phyloP scores from a whole-genome alignment of 2,329 filamentous ascomycete genomes.

The Aureobasidium sp. region DNA sequence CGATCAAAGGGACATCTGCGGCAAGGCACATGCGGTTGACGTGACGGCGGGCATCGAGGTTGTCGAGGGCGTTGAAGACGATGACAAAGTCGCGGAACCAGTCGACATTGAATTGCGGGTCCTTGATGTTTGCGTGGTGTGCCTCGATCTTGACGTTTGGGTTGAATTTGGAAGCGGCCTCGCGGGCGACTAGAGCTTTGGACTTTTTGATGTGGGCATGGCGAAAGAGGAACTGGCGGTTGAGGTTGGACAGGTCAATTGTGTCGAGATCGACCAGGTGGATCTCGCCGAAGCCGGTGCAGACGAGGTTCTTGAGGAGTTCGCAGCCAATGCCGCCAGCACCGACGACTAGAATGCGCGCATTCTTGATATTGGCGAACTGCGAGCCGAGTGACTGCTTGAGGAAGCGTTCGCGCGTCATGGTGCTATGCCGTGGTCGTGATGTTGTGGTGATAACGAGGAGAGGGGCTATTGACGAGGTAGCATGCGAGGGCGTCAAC shows the following conservation, averaged over 20 bases:
- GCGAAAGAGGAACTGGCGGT: conserved; percentile 93
- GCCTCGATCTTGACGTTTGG: conserved; percentile 78
- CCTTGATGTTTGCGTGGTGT: conserved; percentile 93
- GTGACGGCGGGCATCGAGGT: conserved; percentile 84
- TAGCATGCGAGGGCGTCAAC: neutral
- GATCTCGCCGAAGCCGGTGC: conserved; percentile 85
- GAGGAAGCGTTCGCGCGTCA: conserved; percentile 40
- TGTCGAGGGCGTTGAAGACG: conserved; percentile 96
- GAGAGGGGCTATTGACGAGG: neutral
- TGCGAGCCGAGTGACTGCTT: conserved; percentile 64
- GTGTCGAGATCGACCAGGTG: conserved; percentile 96
- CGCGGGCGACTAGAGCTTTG: conserved; percentile 88
- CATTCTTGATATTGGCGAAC: conserved; percentile 56
- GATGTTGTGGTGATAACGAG: neutral
- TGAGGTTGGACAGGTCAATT: conserved; percentile 95
- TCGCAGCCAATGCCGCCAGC: conserved; percentile 97
- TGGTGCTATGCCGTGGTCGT: conserved; percentile 19
- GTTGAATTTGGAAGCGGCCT: conserved; percentile 84
- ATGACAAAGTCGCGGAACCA: conserved; percentile 80
- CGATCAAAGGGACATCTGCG: conserved; percentile 80
- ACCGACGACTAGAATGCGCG: conserved; percentile 85
- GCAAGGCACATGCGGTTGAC: conserved; percentile 97
- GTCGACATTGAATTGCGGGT: conserved; percentile 70
- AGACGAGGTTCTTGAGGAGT: conserved; percentile 89
- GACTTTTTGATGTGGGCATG: conserved; percentile 97